Percentiles rank a stretch among this genome's conserved stretches.
phyloP scores from a whole-genome alignment of 371 early-diverging fungal species.

The Mucor indicus region DNA sequence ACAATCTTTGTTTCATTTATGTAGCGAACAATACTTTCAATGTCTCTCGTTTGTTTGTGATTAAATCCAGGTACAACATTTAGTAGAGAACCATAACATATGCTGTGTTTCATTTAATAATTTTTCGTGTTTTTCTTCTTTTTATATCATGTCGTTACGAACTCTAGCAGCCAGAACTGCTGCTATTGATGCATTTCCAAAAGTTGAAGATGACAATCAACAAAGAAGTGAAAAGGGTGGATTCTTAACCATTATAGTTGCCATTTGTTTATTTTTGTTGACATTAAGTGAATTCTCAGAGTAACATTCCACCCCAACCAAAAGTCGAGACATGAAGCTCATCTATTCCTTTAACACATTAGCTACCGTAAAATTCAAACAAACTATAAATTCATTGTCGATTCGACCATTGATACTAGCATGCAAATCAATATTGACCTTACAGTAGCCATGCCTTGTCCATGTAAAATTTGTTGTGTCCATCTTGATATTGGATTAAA shows the following conservation, averaged over 20 bases:
- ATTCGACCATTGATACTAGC: slow-evolving; percentile 59
- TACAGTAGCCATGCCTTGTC: slow-evolving; percentile 88
- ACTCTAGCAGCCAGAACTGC: slow-evolving; percentile 28
- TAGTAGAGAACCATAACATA: too few species aligned
- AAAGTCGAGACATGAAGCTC: too few species aligned
- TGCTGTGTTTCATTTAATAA: too few species aligned
- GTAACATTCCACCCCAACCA: too few species aligned
- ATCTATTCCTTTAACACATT: too few species aligned
- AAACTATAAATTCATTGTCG: slow-evolving; percentile 78
- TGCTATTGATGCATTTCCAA: slow-evolving; percentile 83
- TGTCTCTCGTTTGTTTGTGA: too few species aligned
- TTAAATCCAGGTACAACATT: too few species aligned
- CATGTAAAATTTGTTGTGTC: slow-evolving; percentile 40
- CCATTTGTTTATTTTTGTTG: slow-evolving; percentile 60
- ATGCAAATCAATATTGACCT: slow-evolving; percentile 85
- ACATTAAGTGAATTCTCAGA: slow-evolving; percentile 66
- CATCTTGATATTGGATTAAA: background rate
- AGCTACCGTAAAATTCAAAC: slow-evolving; percentile 58
- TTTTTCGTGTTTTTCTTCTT: too few species aligned
- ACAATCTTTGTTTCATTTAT: too few species aligned
- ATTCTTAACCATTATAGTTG: slow-evolving; percentile 69
- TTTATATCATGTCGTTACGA: slow-evolving; percentile 24
- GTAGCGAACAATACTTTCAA: too few species aligned
- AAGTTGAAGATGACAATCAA: slow-evolving; percentile 79
- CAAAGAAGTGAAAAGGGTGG: slow-evolving; percentile 80